These are phyloP conservation scores for Tetrahymena elliotti DNA, from an alignment of 73 alveolate genomes.

Conservation along the genomic window DNA sequence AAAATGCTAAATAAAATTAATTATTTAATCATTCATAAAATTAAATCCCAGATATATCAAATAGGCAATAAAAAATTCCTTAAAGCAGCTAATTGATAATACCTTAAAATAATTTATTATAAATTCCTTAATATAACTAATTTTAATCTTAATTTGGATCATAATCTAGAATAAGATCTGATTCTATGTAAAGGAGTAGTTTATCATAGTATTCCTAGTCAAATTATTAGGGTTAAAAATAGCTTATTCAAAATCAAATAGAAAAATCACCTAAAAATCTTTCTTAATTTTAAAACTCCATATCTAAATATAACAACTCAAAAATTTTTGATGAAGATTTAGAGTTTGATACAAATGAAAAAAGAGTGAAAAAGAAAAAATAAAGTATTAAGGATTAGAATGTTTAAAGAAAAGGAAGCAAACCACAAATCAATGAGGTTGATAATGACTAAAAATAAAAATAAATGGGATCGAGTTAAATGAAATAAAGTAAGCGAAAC, in stretches of 20 bases:
- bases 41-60: no score
- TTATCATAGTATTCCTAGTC: neutral
- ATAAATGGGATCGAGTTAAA: no score
- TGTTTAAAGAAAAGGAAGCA: neutral
- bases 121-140: neutral
- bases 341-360: neutral
- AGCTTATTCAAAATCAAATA: no score
- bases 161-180: neutral
- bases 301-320: neutral
- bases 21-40: no score
- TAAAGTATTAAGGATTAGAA: neutral
- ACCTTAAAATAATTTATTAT: neutral
- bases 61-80: no score
- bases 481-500: no score
- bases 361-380: neutral
- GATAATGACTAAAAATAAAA: neutral
- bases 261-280: neutral
- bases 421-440: neutral
- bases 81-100: no score
- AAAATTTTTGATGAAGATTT: neutral
- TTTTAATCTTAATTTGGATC: neutral
- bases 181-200: neutral
- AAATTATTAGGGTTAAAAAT: neutral
- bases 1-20: no score
- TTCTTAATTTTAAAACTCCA: no score